phyloP scores from a whole-genome alignment of 257 asterid species.

The Scutellaria baicalensis region DNA sequence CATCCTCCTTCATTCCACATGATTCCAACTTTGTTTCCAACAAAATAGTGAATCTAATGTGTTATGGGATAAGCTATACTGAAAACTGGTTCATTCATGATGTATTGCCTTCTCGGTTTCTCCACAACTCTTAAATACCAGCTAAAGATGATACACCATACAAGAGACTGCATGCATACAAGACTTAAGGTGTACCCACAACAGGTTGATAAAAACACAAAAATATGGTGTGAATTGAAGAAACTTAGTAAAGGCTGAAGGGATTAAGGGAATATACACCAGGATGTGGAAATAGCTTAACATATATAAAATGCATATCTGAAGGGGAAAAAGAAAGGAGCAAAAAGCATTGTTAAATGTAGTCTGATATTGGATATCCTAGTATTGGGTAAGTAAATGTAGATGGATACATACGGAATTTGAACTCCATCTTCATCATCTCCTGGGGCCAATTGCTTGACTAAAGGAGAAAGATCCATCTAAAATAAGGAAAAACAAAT shows the following conservation, averaged over 20 bases:
- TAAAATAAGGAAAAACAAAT: conserved; percentile 22
- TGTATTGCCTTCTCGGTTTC: neutral
- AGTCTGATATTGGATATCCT: neutral
- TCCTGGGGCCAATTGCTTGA: conserved; percentile 68
- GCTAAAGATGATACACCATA: neutral
- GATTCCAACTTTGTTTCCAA: neutral
- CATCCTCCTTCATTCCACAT: neutral
- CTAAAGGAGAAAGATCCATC: conserved; percentile 89
- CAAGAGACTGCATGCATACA: neutral
- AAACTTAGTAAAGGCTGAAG: neutral
- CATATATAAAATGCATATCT: conserved; percentile 5
- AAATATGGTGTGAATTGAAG: neutral
- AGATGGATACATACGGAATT: conserved; percentile 67
- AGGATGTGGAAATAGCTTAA: neutral
- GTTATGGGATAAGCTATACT: neutral
- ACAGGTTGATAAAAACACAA: neutral
- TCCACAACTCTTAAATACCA: neutral
- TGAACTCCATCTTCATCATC: conserved; percentile 32
- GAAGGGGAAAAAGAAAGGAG: neutral
- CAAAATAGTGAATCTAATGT: neutral
- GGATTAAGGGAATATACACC: neutral
- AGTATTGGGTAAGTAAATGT: conserved; percentile 5
- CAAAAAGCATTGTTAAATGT: neutral
- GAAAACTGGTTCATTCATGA: neutral
- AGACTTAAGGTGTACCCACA: neutral